Evolutionary conservation across 495 filamentous ascomycete species (phyloP).

Genomic region (Arthonia radiata): DNA sequence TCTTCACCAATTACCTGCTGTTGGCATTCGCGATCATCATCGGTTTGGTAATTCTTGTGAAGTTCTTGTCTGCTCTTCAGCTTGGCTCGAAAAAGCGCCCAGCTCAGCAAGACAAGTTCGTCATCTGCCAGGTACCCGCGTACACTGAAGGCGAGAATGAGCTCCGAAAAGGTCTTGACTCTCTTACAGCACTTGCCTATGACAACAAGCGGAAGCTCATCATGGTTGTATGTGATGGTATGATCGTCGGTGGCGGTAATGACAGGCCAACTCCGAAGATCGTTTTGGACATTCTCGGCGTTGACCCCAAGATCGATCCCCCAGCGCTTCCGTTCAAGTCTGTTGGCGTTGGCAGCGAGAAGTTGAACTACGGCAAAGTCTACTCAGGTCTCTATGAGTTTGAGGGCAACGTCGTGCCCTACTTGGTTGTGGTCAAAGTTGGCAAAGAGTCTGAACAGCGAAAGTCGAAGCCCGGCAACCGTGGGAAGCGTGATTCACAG

Average conservation of each 20-base stretch:
- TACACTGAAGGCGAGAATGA: slow-evolving; percentile 97
- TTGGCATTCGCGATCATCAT: slow-evolving; percentile 66
- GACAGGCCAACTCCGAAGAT: slow-evolving; percentile 95
- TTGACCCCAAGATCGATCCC: slow-evolving; percentile 90
- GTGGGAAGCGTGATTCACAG: slow-evolving; percentile 94
- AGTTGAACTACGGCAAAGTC: slow-evolving; percentile 94
- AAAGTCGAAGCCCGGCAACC: slow-evolving; percentile 87
- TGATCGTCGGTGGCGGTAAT: slow-evolving; percentile 91
- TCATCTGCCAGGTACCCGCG: slow-evolving; percentile 91
- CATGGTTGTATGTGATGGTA: slow-evolving; percentile 79
- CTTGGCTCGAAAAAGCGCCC: slow-evolving; percentile 81
- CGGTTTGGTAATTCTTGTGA: slow-evolving; percentile 52
- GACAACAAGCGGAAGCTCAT: slow-evolving; percentile 95
- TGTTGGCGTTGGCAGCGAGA: slow-evolving; percentile 68
- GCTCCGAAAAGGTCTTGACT: slow-evolving; percentile 75
- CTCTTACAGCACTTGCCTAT: slow-evolving; percentile 77
- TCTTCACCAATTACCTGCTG: slow-evolving; percentile 80
- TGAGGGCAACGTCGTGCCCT: slow-evolving; percentile 92
- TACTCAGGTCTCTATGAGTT: slow-evolving; percentile 96
- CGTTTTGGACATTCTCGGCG: slow-evolving; percentile 85
- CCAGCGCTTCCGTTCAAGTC: slow-evolving; percentile 81
- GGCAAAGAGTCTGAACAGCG: slow-evolving; percentile 86
- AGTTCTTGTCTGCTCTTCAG: slow-evolving; percentile 86
- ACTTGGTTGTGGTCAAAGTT: slow-evolving; percentile 85
- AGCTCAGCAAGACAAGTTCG: slow-evolving; percentile 85